Conservation (phyloP, 2,329 filamentous ascomycete genomes). For the Podosphaera fusca region DNA sequence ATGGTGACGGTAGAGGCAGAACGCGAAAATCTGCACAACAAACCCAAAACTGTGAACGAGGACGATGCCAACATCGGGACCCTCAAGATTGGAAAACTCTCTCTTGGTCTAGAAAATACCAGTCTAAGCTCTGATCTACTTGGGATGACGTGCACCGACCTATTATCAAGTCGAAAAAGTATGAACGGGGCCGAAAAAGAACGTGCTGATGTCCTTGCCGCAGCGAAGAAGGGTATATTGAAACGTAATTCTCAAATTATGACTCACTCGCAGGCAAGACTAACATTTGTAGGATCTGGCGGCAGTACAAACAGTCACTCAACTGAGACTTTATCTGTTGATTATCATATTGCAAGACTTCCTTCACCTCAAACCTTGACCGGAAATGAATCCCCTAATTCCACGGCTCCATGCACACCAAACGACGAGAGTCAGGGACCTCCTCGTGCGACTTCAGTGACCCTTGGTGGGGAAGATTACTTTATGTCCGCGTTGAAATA, state of each 20-base stretch:
- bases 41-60: slow-evolving; percentile 13
- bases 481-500: slow-evolving; percentile 60
- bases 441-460: slow-evolving; percentile 43
- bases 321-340: slow-evolving; percentile 39
- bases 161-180: slow-evolving; percentile 50
- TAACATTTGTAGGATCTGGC: slow-evolving; percentile 17
- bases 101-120: not conserved
- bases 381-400: slow-evolving; percentile 55
- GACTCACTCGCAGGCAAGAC: slow-evolving; percentile 4
- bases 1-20: slow-evolving; percentile 94
- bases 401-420: slow-evolving; percentile 72
- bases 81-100: slow-evolving; percentile 42
- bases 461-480: slow-evolving; percentile 61
- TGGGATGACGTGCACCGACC: slow-evolving; percentile 34
- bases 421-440: slow-evolving; percentile 51
- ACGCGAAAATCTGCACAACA: slow-evolving; percentile 28
- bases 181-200: slow-evolving; percentile 80
- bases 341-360: slow-evolving; percentile 28
- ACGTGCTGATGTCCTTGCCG: slow-evolving; percentile 72
- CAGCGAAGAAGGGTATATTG: slow-evolving; percentile 84
- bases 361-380: slow-evolving; percentile 37
- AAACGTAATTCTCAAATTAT: slow-evolving; percentile 40
- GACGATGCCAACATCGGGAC: slow-evolving; percentile 48
- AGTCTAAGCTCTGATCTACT: slow-evolving; percentile 22
- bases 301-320: slow-evolving; percentile 40